Evolutionary conservation across 2,329 filamentous ascomycete genomes (phyloP).

Genomic region (Helotiales sp.): DNA sequence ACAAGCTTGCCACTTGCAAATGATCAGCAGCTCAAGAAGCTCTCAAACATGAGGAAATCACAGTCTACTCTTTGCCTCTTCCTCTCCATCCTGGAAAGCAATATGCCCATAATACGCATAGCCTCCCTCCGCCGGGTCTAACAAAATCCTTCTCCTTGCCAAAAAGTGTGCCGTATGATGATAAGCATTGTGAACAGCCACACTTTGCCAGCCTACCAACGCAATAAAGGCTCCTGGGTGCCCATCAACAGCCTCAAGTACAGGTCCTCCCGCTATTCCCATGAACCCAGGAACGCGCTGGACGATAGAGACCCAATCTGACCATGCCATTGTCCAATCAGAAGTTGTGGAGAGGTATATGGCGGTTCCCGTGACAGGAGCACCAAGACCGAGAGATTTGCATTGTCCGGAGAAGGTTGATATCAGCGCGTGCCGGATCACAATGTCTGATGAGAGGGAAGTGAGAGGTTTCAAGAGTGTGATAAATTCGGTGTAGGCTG

Average conservation of each 20-base stretch:
- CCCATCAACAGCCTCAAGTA: conserved; percentile 36
- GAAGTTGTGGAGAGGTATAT: conserved; percentile 26
- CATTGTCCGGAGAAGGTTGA: conserved; percentile 27
- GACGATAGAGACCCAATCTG: conserved; percentile 7
- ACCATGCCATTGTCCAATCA: conserved; percentile 23
- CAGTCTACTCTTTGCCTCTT: too few species aligned
- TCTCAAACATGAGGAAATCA: too few species aligned
- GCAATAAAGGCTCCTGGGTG: conserved; percentile 34
- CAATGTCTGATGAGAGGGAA: not conserved
- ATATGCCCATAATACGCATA: conserved; percentile 38
- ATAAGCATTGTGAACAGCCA: conserved; percentile 37
- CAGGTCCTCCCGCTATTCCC: conserved; percentile 36
- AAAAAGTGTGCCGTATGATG: conserved; percentile 38
- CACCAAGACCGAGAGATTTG: conserved; percentile 23
- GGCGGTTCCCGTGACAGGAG: conserved; percentile 35
- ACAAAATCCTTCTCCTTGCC: conserved; percentile 32
- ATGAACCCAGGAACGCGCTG: conserved; percentile 31
- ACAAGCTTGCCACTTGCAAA: too few species aligned
- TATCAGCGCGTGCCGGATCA: conserved; percentile 29
- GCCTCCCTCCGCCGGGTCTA: conserved; percentile 30
- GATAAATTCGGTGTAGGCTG: not conserved
- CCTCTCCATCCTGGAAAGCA: conserved; percentile 21
- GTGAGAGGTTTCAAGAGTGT: not conserved
- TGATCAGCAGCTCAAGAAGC: too few species aligned
- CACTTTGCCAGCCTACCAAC: conserved; percentile 38